phyloP scores from a whole-genome alignment of 2,329 filamentous ascomycete genomes.

The Zopfia rhizophila region DNA sequence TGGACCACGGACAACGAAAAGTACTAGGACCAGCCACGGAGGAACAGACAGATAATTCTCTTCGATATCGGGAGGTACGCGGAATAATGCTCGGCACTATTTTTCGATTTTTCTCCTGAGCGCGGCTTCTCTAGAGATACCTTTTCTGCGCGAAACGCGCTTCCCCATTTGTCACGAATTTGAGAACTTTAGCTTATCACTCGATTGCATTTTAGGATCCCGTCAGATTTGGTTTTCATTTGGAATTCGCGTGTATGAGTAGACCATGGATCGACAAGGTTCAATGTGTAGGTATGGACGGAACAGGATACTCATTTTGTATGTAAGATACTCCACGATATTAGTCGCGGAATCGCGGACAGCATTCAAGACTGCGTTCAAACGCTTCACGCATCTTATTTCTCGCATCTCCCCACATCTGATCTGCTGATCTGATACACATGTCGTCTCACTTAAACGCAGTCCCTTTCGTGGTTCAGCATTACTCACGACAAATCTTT shows the following conservation, averaged over 20 bases:
- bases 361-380: conserved; percentile 2
- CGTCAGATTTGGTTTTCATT: background rate
- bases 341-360: conserved; percentile 4
- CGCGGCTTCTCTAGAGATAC: conserved; percentile 7
- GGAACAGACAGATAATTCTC: conserved; percentile 1
- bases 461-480: no score
- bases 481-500: no score
- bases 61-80: conserved; percentile 10
- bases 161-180: background rate
- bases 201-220: background rate
- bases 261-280: no score
- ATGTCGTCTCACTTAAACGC: no score
- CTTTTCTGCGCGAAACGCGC: background rate
- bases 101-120: background rate
- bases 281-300: background rate
- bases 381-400: conserved; percentile 2
- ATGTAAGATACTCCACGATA: conserved; percentile 14
- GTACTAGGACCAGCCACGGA: conserved; percentile 1
- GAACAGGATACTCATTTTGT: background rate
- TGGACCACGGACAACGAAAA: conserved; percentile 8
- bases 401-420: no score
- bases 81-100: background rate
- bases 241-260: conserved; percentile 10
- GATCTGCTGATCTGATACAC: no score
- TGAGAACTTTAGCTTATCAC: background rate